A percentile compares a stretch with the other conserved stretches of the same genome.
phyloP scores from a whole-genome alignment of 192 early-diverging fungal species.

The Backusella circina region DNA sequence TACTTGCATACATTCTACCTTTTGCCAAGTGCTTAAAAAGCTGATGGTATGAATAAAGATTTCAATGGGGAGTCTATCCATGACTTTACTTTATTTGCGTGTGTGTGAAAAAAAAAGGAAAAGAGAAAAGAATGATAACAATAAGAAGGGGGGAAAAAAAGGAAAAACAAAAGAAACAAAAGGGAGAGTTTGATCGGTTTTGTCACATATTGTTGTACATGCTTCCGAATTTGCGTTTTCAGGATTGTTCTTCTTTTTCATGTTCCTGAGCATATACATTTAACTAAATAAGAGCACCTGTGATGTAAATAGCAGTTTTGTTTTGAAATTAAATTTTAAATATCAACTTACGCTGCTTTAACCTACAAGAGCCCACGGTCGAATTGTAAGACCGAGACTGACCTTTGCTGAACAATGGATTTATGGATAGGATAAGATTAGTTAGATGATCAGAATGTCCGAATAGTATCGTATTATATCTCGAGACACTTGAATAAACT shows the following conservation, averaged over 20 bases:
- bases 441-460: too few relatives aligned
- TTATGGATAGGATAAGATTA: too few relatives aligned
- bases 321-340: not conserved
- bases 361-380: too few relatives aligned
- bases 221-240: not conserved
- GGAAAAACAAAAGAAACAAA: not conserved
- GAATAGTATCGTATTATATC: too few relatives aligned
- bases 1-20: not conserved
- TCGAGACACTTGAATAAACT: too few relatives aligned
- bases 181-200: not conserved
- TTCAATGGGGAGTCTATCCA: not conserved
- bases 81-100: not conserved
- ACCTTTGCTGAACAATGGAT: too few relatives aligned
- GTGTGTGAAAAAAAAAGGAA: not conserved
- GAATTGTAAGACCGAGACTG: too few relatives aligned
- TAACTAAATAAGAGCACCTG: not conserved
- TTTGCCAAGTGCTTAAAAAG: not conserved
- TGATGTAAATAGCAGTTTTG: not conserved
- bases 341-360: not conserved
- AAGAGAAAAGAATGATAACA: not conserved
- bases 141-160: not conserved
- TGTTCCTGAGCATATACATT: not conserved
- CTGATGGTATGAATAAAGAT: not conserved
- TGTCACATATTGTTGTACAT: not conserved
- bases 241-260: not conserved